Base-by-base conservation (phyloP, 2,329 filamentous ascomycete species). In the Aspergillus hiratsukae region DNA sequence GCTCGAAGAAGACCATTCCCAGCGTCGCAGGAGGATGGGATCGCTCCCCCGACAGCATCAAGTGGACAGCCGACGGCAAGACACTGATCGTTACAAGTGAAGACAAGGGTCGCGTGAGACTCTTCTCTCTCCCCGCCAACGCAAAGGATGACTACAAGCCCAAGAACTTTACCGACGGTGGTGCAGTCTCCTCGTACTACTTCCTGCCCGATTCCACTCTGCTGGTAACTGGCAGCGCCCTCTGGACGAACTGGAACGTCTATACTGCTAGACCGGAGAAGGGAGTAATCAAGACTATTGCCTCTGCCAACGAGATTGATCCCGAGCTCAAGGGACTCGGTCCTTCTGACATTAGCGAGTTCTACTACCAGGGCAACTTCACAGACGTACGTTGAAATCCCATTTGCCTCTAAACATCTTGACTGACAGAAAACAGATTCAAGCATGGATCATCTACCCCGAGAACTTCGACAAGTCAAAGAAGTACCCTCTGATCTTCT, bases 401-500 rank as follows among this genome's bases (percentile, higher is more conserved):
- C 46, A 11, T 6, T 11, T 2, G 31, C 25, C 11, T 14, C 0
- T 41, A 4, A 1, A 3, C 4, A 17, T 1, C 19, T 9, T n/a
- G 49, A n/a, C 58, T 66, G 49, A 69, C n/a, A 3, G 23, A 8
- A 10, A 11, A 5, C 40, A 74, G 72, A 65, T 75, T 27, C 75
- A 77, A 48, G 64, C 73, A 11, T 76, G 67, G 67, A 65, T 77
- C 10, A 61, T 76, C 49, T 73, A 74, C 48, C 75, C 81, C 61
- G 73, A 75, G 35, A 69, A 81, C 64, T 95, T 93, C 68, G 81
- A 89, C 66, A 73, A 81, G 8, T 78, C 73, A 19, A 87, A 90
- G 72, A 91, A 84, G 61, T 95, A 93, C 66, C 91, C 91, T 0
- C 78, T 96, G 4, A 84, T 88, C 1, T 87, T 91, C 68, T 76